These are phyloP conservation scores for Chenopodium album DNA, from an alignment of 148 eudicot genomes.

Conservation along the genomic window DNA sequence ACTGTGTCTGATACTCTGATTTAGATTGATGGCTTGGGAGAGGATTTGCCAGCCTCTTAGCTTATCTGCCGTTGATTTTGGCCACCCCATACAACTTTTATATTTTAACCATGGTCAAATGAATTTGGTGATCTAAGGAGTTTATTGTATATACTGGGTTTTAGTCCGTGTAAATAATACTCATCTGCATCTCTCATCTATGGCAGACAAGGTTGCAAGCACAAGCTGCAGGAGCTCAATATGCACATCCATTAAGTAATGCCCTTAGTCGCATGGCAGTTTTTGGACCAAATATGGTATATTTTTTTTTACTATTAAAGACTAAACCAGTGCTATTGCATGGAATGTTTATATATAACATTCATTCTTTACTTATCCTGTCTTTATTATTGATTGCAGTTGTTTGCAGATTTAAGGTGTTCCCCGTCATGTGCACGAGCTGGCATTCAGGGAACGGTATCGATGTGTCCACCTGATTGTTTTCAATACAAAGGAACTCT, in stretches of 20 bases:
- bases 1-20: too few species aligned
- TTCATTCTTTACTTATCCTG: constrained; percentile 15
- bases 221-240: constrained; percentile 91
- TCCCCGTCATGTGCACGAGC: constrained; percentile 88
- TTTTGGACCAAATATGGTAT: constrained; percentile 94
- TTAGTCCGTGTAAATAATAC: not conserved
- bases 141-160: not conserved
- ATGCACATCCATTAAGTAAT: constrained; percentile 86
- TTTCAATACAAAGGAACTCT: constrained; percentile 95
- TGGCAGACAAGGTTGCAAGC: constrained; percentile 96
- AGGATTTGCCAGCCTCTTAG: not conserved
- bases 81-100: not conserved
- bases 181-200: not conserved
- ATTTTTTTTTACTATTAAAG: not conserved
- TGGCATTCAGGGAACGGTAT: constrained; percentile 90
- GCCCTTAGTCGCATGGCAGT: constrained; percentile 78
- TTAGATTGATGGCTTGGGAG: not conserved
- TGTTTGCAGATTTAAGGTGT: constrained; percentile 97
- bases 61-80: not conserved
- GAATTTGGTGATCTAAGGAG: not conserved
- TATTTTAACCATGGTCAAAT: not conserved
- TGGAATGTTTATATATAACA: not conserved
- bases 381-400: constrained; percentile 35
- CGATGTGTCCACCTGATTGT: constrained; percentile 97
- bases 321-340: not conserved